Base-by-base conservation (phyloP, 129 eudicot species). In the Flaveria trinervia region DNA sequence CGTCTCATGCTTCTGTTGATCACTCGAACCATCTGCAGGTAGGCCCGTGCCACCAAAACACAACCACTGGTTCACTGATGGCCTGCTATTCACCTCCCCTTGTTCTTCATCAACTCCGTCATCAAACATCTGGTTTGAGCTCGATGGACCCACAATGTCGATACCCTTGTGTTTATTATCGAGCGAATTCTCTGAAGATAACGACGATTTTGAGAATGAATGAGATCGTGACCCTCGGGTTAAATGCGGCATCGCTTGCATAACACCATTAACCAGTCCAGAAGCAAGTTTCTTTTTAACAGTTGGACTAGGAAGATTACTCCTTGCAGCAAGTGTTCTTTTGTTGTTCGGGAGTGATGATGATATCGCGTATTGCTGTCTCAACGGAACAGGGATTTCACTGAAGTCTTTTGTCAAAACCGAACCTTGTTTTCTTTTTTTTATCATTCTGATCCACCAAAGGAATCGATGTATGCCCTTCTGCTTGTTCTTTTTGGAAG, bases 241-340 rank as follows among this genome's bases (percentile, higher is more conserved):
- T 25, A 52, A 55, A 56, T 80, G 76, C 20, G 93, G 95, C 74
- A 87, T 74, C 6, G 83, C 85, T 74, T 90, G 94, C 95, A 93
- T 80, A 68, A 86, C 89, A 18, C 93, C 98, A 54, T 90, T 71
- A 70, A 84, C 81, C 49, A 93, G 52, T 57, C 92, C 91, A 2
- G 89, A 86, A 30, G 98, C 96, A 54, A 81, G 72, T 50, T 89
- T 93, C 91, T 90, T 91, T 70, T 91, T 87, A 8, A 89, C 83
- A 15, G 74, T 81, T 66, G 97, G 98, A 60, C 97, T 88, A 7
- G 92, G 90, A 45, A 75, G 78, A 76, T 84, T 87, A 78, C 92
- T 89, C 70, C 97, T 80, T 15, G 85, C 96, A 55, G 97, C 85
- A 39, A 85, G 91, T 41, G 92, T 82, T n/a, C 98, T 68, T 70